phyloP scores from a whole-genome alignment of 2,329 filamentous ascomycete genomes.

The Verticillium tricorpus region DNA sequence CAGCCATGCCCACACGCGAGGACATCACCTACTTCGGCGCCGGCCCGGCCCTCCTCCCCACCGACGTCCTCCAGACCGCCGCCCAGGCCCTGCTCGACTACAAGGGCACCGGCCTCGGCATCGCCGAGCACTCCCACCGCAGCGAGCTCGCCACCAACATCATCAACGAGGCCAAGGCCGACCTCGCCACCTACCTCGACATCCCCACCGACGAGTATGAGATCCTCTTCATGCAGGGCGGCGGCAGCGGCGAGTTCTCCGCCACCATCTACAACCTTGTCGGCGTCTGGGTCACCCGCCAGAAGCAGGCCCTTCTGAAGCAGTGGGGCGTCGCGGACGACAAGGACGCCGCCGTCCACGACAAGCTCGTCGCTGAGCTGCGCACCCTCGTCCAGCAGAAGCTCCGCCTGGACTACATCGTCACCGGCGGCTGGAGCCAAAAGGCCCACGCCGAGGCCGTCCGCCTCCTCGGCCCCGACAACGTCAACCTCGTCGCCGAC shows the following conservation, averaged over 20 bases:
- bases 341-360: conserved; percentile 43
- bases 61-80: conserved; percentile 71
- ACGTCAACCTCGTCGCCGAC: conserved; percentile 78
- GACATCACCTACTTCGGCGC: conserved; percentile 86
- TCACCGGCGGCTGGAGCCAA: conserved; percentile 83
- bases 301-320: conserved; percentile 54
- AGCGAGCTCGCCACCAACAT: conserved; percentile 74
- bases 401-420: conserved; percentile 80
- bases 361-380: conserved; percentile 52
- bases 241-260: conserved; percentile 82
- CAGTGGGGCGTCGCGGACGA: conserved; percentile 41
- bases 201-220: conserved; percentile 79
- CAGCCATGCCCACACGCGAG: conserved; percentile 62
- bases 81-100: conserved; percentile 77
- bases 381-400: conserved; percentile 63
- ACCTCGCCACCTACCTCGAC: conserved; percentile 69
- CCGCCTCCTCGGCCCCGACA: conserved; percentile 69
- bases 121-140: conserved; percentile 88
- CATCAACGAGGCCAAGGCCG: conserved; percentile 71
- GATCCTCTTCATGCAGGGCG: conserved; percentile 81
- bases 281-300: conserved; percentile 72
- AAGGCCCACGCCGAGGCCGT: conserved; percentile 84
- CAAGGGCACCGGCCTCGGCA: conserved; percentile 73
- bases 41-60: conserved; percentile 83
- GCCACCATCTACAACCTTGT: conserved; percentile 82